Conservation (phyloP, 768 basidiomycete species). For the Lactifluus echinatus region DNA sequence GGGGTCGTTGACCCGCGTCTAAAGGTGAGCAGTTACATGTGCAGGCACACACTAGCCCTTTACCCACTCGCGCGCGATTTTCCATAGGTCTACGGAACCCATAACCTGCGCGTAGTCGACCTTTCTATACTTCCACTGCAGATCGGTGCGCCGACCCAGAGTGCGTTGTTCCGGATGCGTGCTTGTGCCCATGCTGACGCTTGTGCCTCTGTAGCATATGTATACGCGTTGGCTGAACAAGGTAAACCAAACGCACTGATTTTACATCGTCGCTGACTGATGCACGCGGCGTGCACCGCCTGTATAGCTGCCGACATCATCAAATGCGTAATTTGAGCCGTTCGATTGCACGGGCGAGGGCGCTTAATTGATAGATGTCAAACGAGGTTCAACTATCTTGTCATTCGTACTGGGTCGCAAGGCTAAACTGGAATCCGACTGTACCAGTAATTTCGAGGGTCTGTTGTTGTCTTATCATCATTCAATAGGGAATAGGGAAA, state of each 20-base stretch:
- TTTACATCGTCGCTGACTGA: neutral
- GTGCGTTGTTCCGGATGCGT: slow-evolving; percentile 24
- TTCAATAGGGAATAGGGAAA: too few species aligned
- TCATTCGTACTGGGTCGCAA: too few species aligned
- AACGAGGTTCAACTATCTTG: too few species aligned
- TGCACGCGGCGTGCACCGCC: neutral
- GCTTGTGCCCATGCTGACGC: neutral
- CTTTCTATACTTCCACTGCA: slow-evolving; percentile 47
- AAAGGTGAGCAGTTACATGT: slow-evolving; percentile 27
- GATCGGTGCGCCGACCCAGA: slow-evolving; percentile 39
- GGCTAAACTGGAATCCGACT: too few species aligned
- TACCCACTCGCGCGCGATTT: neutral
- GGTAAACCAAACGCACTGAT: slow-evolving; percentile 25
- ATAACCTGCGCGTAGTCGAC: slow-evolving; percentile 47
- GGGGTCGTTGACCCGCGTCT: slow-evolving; percentile 45
- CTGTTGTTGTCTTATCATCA: too few species aligned
- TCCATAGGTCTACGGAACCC: slow-evolving; percentile 45
- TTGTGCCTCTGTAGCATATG: slow-evolving; percentile 27
- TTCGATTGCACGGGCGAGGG: neutral
- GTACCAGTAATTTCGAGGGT: too few species aligned
- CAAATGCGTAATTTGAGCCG: slow-evolving; percentile 17
- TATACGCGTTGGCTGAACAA: slow-evolving; percentile 36
- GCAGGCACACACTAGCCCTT: too few species aligned
- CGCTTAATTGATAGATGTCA: too few species aligned
- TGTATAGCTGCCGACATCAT: slow-evolving; percentile 26